Evolutionary conservation across 176 grass and related monocot genomes (phyloP).

Genomic region (Zea mays): DNA sequence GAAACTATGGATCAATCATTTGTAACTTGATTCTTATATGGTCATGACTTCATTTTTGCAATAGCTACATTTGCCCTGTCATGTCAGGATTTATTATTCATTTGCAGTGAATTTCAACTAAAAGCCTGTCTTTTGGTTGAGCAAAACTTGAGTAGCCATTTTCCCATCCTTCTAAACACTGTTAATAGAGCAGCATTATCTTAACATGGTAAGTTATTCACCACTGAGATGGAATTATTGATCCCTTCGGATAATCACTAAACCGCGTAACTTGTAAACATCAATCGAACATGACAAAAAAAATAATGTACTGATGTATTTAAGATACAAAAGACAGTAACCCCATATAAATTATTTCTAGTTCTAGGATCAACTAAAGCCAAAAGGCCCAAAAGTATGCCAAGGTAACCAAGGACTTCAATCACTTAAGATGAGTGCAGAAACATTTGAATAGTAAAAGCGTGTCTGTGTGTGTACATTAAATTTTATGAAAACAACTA

Average conservation of each 20-base stretch:
- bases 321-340: constrained; percentile 9
- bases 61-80: not conserved
- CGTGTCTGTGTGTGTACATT: not conserved
- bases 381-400: constrained; percentile 5
- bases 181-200: constrained; percentile 10
- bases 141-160: constrained; percentile 1
- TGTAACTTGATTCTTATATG: constrained; percentile 25
- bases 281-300: not conserved
- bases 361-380: not conserved
- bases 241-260: constrained; percentile 1
- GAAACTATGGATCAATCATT: constrained; percentile 34
- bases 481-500: not conserved
- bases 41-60: not conserved
- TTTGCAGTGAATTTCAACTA: constrained; percentile 9
- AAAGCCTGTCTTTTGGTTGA: constrained; percentile 17
- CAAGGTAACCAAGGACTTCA: not conserved
- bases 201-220: constrained; percentile 1
- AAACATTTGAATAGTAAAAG: constrained; percentile 12
- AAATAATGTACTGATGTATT: not conserved
- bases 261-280: constrained; percentile 12
- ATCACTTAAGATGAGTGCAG: constrained; percentile 14
- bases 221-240: constrained; percentile 9
- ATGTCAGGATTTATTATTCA: not conserved
- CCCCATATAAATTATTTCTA: not conserved
- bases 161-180: constrained; percentile 8